A percentile compares a stretch with the other conserved stretches of the same genome.
phyloP scores from a whole-genome alignment of 805 yeast genomes.

The Wickerhamiella azyma region DNA sequence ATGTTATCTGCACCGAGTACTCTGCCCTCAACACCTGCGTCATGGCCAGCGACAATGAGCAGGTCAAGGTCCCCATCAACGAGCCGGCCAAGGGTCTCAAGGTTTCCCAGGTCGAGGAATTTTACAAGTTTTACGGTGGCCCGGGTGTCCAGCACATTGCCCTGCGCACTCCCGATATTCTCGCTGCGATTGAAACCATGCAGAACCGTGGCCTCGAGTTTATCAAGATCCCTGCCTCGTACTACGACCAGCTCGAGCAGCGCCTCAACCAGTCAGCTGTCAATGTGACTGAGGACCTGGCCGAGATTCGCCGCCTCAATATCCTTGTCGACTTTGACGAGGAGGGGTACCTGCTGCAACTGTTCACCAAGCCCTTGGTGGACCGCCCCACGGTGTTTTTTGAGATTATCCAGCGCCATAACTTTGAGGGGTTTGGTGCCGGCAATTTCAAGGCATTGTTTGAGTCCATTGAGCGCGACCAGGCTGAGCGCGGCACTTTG shows the following conservation, averaged over 20 bases:
- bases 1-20: constrained; percentile 52
- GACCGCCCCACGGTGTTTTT: constrained; percentile 74
- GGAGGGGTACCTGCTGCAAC: constrained; percentile 61
- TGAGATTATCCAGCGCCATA: constrained; percentile 67
- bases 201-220: constrained; percentile 55
- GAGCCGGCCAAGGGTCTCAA: constrained; percentile 63
- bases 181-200: constrained; percentile 41
- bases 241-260: constrained; percentile 39
- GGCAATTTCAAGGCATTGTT: constrained; percentile 77
- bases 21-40: constrained; percentile 64
- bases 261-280: constrained; percentile 35
- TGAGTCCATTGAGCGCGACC: constrained; percentile 71
- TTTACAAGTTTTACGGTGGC: constrained; percentile 57
- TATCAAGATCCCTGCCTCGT: constrained; percentile 42
- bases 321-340: constrained; percentile 69
- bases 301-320: constrained; percentile 35
- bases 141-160: constrained; percentile 84
- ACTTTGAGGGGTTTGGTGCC: constrained; percentile 78
- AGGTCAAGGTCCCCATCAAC: constrained; percentile 67
- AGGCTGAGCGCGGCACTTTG: constrained; percentile 50
- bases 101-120: constrained; percentile 73
- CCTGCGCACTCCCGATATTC: constrained; percentile 45
- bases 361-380: constrained; percentile 62
- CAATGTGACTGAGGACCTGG: constrained; percentile 39
- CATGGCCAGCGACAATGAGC: constrained; percentile 54